Conservation (phyloP, 1,139 yeast species). For the Taphrina communis region DNA sequence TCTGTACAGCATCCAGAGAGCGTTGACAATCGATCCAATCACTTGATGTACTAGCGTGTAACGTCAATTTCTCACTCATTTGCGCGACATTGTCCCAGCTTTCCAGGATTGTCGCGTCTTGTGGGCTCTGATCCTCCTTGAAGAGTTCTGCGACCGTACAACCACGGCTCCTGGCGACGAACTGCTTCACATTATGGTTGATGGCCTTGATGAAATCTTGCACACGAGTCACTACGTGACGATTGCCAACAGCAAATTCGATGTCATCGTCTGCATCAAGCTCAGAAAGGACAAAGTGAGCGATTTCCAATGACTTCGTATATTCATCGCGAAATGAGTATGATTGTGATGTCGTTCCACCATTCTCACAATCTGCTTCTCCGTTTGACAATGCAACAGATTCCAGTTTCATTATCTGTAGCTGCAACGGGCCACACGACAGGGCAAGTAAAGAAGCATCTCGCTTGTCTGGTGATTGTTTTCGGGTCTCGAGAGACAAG, state of each 20-base stretch:
- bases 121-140: not conserved
- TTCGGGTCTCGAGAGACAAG: no score
- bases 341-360: not conserved
- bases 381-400: not conserved
- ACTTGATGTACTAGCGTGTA: conserved; percentile 15
- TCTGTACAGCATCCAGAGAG: conserved; percentile 28
- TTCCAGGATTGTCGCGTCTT: not conserved
- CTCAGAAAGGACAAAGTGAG: not conserved
- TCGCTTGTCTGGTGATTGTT: no score
- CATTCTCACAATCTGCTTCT: not conserved
- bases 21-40: conserved; percentile 32
- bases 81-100: not conserved
- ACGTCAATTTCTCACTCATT: not conserved
- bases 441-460: not conserved
- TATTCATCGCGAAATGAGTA: not conserved
- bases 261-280: conserved; percentile 14
- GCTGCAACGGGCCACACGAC: conserved; percentile 2
- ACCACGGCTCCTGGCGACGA: not conserved
- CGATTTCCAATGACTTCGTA: not conserved
- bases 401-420: not conserved
- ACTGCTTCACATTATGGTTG: not conserved
- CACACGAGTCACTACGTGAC: not conserved
- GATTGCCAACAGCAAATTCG: conserved; percentile 8
- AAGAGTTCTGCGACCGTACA: not conserved
- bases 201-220: not conserved